Base-by-base conservation (phyloP, 2,329 filamentous ascomycete species). In the Colletotrichum lentis region DNA sequence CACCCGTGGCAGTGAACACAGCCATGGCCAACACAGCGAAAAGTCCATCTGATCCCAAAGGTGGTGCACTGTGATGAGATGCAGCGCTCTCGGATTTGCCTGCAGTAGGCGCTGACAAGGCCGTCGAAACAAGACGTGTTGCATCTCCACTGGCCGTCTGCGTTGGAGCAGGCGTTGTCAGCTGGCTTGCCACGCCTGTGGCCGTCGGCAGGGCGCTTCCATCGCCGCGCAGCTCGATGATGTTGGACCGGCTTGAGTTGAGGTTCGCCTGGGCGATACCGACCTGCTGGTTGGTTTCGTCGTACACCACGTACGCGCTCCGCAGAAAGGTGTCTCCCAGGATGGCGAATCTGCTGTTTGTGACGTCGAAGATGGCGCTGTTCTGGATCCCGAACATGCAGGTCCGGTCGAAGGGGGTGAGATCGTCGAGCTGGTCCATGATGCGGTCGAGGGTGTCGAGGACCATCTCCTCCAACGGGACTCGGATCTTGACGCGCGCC, bases 231-330 rank as follows among this genome's bases (percentile, higher is more conserved):
- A 88, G 80, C 72, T 84, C 81, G 46, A 86, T 73, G 22, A 88
- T 72, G 66, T 80, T 79, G 54, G 77, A 80, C 24, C 76, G 73
- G 37, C 79, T 81, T 68, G 77, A 77, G 73, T 84, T 83, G 61
- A 85, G 74, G 70, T 85, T 85, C 56, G 86, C 80, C 77, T 85
- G 85, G 0, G 70, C 91, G 37, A 93, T 79, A 2, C 88, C 89
- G 71, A 93, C 88, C 77, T 91, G 83, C 74, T 91, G 88, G 76
- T 91, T 92, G 20, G 82, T 86, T 37, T 93, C 81, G 75, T 93
- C 90, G 75, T 91, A 93, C 7, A 94, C 91, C 10, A 92, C 85
- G 72, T 94, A 94, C 0, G 91, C 91, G 41, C 88, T 90, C 54
- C 91, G 84, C 59, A 94, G 80, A 76, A 94, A 94, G 0, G 91